Base-by-base conservation (phyloP, 768 basidiomycete genomes). In the Collybiopsis confluens region DNA sequence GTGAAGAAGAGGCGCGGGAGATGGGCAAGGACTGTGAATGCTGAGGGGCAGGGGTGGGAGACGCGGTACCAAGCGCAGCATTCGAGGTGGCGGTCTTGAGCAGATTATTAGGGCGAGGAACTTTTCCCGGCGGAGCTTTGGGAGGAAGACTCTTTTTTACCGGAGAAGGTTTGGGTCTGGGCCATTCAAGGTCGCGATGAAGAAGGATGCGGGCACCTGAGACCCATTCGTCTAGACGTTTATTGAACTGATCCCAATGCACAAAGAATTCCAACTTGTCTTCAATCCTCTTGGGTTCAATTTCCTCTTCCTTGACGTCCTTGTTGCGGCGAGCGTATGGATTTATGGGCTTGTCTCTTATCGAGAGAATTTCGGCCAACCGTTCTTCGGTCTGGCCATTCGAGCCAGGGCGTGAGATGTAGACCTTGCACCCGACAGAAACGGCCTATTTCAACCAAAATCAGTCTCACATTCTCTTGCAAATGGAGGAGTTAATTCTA, bases 221-320 rank as follows among this genome's bases (percentile, higher is more conserved):
- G 21, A 99, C 88, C 97, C 97, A 99, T 52, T 97, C 97, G 66
- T 99, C 97, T 37, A 98, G 77, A 58, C 97, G 94, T 69, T 99
- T 99, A 77, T 99, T 99, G 80, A 98, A 98, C 59, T 92, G 85
- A 62, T 98, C 93, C 87, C 96, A 99, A 65, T 99, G 97, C 18
- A 98, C 92, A 64, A 98, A 99, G 75, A 85, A 98, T 68, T 98
- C 95, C 68, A 83, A 81, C 61, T 88, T 85, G 67, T 93, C 91
- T 62, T 87, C 86, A 8, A 82, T 79, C 54, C 79, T 79, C 36
- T 73, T 60, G 20, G 16, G 23, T 18, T 49, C 49, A 24, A 64
- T 59, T 26, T 75, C 75, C 37, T 78, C 76, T 41, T 81, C 76
- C 37, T 73, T 73, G 13, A 72, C 64, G 15, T 64, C 54, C 45